Evolutionary conservation across 148 eudicot species (phyloP).

Genomic region (Chenopodium suecicum): DNA sequence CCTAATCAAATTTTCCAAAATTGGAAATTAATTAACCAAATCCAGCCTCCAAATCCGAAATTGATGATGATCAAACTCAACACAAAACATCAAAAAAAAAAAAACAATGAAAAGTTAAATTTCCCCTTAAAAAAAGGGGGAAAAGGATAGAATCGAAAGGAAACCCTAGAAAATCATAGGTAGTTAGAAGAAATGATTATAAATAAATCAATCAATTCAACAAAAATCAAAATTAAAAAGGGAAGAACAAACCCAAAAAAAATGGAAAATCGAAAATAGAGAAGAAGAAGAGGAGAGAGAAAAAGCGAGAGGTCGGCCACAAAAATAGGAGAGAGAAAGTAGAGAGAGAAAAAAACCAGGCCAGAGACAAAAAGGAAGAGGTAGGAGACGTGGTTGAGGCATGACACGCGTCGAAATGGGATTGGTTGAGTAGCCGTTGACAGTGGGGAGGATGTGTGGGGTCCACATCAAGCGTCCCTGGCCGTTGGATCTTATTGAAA

Average conservation of each 20-base stretch:
- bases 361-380: constrained; percentile 8
- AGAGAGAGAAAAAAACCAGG: constrained; percentile 9
- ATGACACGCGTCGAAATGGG: constrained; percentile 5
- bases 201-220: too few relatives aligned
- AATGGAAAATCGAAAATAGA: constrained; percentile 6
- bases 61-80: neutral
- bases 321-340: constrained; percentile 21
- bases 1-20: constrained; percentile 5
- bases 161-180: constrained; percentile 23
- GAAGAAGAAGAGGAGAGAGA: constrained; percentile 17
- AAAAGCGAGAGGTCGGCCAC: constrained; percentile 22
- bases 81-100: neutral
- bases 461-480: constrained; percentile 14
- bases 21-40: neutral
- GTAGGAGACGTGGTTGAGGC: constrained; percentile 11
- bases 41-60: neutral
- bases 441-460: constrained; percentile 14
- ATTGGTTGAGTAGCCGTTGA: constrained; percentile 14
- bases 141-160: constrained; percentile 5
- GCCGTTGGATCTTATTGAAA: constrained; percentile 26
- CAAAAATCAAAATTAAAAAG: too few relatives aligned
- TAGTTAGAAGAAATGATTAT: neutral
- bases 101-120: neutral
- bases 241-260: too few relatives aligned
- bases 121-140: neutral